A percentile compares a stretch with the other conserved stretches of the same genome.
These are phyloP conservation scores for Suhomyces tanzawaensis DNA, from an alignment of 805 yeast genomes.

Conservation along the genomic window DNA sequence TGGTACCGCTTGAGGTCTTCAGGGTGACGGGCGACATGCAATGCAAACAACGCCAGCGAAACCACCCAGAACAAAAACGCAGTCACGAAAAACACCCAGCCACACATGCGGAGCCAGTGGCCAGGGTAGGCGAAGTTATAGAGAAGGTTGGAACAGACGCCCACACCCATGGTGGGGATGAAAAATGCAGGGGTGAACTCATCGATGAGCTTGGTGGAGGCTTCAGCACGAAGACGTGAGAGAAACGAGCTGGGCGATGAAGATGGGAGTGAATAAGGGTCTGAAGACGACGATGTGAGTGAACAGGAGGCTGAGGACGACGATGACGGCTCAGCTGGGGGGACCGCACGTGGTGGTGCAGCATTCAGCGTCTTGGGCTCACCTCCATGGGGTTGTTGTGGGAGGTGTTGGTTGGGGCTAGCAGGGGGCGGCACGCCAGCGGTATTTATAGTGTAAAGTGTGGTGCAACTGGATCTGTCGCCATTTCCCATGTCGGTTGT, in stretches of 20 bases:
- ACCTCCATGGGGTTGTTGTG: slow-evolving; percentile 1
- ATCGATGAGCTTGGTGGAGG: slow-evolving; percentile 14
- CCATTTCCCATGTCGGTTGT: too few species aligned
- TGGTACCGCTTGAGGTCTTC: slow-evolving; percentile 16
- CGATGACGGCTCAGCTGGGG: too few species aligned
- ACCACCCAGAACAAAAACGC: slow-evolving; percentile 48
- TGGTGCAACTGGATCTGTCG: too few species aligned
- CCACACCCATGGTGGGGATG: slow-evolving; percentile 82
- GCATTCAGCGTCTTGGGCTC: neutral
- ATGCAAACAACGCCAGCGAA: slow-evolving; percentile 40
- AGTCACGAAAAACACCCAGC: slow-evolving; percentile 61
- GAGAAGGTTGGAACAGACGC: slow-evolving; percentile 63
- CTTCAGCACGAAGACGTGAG: neutral
- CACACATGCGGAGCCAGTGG: slow-evolving; percentile 55
- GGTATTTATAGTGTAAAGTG: too few species aligned
- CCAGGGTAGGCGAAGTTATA: slow-evolving; percentile 65
- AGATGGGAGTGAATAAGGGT: too few species aligned
- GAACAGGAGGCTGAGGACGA: too few species aligned
- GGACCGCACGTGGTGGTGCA: slow-evolving; percentile 4
- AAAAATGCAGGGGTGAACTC: slow-evolving; percentile 55
- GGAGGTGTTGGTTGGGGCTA: too few species aligned
- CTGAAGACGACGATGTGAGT: too few species aligned
- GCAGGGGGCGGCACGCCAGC: too few species aligned
- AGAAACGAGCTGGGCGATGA: neutral
- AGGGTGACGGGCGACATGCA: slow-evolving; percentile 38